A percentile compares a stretch with the other conserved stretches of the same genome.
Conservation (phyloP, 2,329 filamentous ascomycete species). For the Penicillium sp. region DNA sequence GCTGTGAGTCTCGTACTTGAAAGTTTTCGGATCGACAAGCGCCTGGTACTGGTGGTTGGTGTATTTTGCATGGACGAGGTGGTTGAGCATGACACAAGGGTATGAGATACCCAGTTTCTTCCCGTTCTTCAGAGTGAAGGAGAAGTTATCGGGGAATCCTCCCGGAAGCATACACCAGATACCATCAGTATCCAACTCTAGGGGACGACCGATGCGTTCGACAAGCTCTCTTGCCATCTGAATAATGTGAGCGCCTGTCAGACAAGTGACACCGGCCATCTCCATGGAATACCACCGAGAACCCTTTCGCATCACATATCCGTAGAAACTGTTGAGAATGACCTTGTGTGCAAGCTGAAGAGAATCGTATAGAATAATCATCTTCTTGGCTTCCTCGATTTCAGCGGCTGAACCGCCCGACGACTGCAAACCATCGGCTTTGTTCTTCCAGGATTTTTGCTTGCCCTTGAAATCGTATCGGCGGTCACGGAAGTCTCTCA, state of each 20-base stretch:
- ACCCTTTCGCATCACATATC: slow-evolving; percentile 98
- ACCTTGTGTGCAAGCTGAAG: slow-evolving; percentile 97
- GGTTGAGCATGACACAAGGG: slow-evolving; percentile 98
- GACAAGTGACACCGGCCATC: slow-evolving; percentile 97
- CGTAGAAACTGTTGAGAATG: slow-evolving; percentile 98
- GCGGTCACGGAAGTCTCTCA: slow-evolving; percentile 92
- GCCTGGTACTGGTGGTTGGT: slow-evolving; percentile 98
- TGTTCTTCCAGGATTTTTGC: slow-evolving; percentile 98
- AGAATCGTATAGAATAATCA: slow-evolving; percentile 95
- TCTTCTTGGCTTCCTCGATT: slow-evolving; percentile 94
- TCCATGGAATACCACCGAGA: slow-evolving; percentile 99
- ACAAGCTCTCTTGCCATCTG: slow-evolving; percentile 93
- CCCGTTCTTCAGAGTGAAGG: slow-evolving; percentile 89
- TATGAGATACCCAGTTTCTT: slow-evolving; percentile 98
- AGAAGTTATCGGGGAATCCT: slow-evolving; percentile 94
- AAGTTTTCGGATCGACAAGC: slow-evolving; percentile 71
- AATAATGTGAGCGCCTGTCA: slow-evolving; percentile 95
- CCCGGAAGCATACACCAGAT: slow-evolving; percentile 99
- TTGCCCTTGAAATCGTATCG: slow-evolving; percentile 98
- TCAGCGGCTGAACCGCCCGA: slow-evolving; percentile 73
- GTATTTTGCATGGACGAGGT: slow-evolving; percentile 89
- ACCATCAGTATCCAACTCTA: slow-evolving; percentile 96
- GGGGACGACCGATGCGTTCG: slow-evolving; percentile 84
- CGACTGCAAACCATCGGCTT: slow-evolving; percentile 81
- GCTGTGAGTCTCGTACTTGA: slow-evolving; percentile 94